These are phyloP conservation scores for Hygrophorus pudorinus DNA, from an alignment of 768 basidiomycete species.

Conservation along the genomic window DNA sequence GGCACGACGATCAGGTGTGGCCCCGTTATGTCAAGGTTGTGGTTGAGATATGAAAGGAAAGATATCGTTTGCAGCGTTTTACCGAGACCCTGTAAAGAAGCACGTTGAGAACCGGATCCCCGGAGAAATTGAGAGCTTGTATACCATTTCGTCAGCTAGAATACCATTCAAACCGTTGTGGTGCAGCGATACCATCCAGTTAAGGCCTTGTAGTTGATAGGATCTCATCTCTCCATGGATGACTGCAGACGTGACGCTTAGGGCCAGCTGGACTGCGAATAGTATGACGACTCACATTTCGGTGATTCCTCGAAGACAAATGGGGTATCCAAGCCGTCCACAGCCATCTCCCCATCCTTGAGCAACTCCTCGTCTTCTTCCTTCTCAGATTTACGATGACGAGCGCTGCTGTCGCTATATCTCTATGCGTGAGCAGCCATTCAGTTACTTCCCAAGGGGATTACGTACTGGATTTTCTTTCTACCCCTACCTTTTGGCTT, in stretches of 20 bases:
- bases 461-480: constrained; percentile 65
- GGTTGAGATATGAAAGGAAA: constrained; percentile 91
- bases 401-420: constrained; percentile 59
- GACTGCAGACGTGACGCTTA: constrained; percentile 33
- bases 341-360: constrained; percentile 73
- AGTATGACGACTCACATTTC: constrained; percentile 47
- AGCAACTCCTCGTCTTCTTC: constrained; percentile 96
- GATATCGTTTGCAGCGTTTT: constrained; percentile 98
- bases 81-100: constrained; percentile 65
- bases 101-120: not conserved
- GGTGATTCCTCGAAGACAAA: constrained; percentile 94
- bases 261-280: not conserved
- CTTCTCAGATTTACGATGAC: constrained; percentile 93
- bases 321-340: constrained; percentile 79
- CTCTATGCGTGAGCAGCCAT: not conserved
- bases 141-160: constrained; percentile 91
- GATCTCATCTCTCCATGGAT: constrained; percentile 86
- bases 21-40: constrained; percentile 63
- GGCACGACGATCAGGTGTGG: constrained; percentile 96
- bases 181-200: constrained; percentile 95
- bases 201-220: constrained; percentile 92
- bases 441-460: not conserved
- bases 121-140: constrained; percentile 3
- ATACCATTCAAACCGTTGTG: constrained; percentile 97
- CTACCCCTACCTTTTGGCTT: constrained; percentile 79